These are phyloP conservation scores for Starmerella kuoi DNA, from an alignment of 805 yeast genomes.

Conservation along the genomic window DNA sequence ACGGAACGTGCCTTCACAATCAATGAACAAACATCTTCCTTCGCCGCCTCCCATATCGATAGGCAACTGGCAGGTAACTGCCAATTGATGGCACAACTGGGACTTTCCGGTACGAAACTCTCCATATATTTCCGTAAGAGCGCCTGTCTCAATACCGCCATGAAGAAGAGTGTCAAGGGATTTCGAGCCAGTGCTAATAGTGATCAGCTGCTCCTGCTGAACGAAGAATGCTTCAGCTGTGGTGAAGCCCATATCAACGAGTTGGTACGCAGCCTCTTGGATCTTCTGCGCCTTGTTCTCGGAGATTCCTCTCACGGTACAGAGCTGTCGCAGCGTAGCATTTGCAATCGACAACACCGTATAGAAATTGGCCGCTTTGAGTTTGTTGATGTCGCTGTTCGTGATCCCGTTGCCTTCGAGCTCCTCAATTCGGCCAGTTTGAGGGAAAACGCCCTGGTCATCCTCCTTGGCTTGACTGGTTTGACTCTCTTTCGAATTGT, in stretches of 20 bases:
- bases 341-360: conserved; percentile 91
- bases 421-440: conserved; percentile 13
- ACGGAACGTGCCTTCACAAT: conserved; percentile 94
- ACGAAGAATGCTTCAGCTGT: conserved; percentile 91
- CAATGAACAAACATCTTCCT: conserved; percentile 91
- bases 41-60: conserved; percentile 97
- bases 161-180: conserved; percentile 85
- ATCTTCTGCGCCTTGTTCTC: conserved; percentile 89
- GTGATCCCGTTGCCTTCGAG: conserved; percentile 73
- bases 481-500: background rate
- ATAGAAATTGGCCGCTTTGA: conserved; percentile 70
- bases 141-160: conserved; percentile 96
- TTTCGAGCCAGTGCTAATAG: conserved; percentile 91
- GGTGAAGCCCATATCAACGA: conserved; percentile 93
- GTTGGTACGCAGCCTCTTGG: conserved; percentile 66
- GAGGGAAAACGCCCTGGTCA: conserved; percentile 10
- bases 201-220: conserved; percentile 78
- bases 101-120: conserved; percentile 97
- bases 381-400: conserved; percentile 60
- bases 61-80: conserved; percentile 93
- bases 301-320: conserved; percentile 78
- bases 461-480: background rate
- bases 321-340: conserved; percentile 69
- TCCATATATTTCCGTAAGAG: conserved; percentile 91
- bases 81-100: conserved; percentile 90